A percentile compares a stretch with the other conserved stretches of the same genome.
Evolutionary conservation across 129 eudicot species (phyloP).

Genomic region (Ambrosia trifida): DNA sequence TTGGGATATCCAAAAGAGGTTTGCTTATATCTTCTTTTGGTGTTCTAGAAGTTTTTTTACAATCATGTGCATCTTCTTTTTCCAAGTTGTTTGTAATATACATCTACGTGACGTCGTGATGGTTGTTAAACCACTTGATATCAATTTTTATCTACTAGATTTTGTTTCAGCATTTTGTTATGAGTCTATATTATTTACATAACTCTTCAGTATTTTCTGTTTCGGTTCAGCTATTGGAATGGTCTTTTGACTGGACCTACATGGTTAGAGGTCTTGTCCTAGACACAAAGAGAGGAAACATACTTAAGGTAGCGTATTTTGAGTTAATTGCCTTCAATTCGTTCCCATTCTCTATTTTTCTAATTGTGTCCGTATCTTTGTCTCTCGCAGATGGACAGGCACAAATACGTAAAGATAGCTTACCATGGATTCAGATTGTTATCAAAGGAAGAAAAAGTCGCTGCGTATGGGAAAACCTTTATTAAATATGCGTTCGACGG

Average conservation of each 20-base stretch:
- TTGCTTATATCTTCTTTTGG: constrained; percentile 27
- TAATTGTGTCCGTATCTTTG: background rate
- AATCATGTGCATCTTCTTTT: background rate
- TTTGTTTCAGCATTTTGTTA: background rate
- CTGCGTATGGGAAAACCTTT: constrained; percentile 62
- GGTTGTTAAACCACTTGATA: background rate
- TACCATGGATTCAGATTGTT: constrained; percentile 86
- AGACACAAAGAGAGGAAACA: constrained; percentile 92
- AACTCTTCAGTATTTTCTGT: constrained; percentile 5
- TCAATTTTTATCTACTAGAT: background rate
- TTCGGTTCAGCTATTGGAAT: constrained; percentile 58
- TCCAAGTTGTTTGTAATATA: background rate
- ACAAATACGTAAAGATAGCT: constrained; percentile 93
- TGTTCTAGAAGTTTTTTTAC: background rate
- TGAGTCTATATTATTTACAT: background rate
- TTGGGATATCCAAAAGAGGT: constrained; percentile 87
- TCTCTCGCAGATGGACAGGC: constrained; percentile 82
- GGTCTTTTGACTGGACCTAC: constrained; percentile 84
- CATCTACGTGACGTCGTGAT: background rate
- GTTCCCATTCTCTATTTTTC: background rate
- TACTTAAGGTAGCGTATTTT: constrained; percentile 59
- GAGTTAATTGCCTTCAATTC: constrained; percentile 3
- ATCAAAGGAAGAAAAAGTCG: constrained; percentile 72
- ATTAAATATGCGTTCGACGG: constrained; percentile 61
- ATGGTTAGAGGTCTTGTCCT: constrained; percentile 97